A percentile compares a stretch with the other conserved stretches of the same genome.
Conservation (phyloP, 768 basidiomycete genomes). For the Rhodosporidiobolus sp. region DNA sequence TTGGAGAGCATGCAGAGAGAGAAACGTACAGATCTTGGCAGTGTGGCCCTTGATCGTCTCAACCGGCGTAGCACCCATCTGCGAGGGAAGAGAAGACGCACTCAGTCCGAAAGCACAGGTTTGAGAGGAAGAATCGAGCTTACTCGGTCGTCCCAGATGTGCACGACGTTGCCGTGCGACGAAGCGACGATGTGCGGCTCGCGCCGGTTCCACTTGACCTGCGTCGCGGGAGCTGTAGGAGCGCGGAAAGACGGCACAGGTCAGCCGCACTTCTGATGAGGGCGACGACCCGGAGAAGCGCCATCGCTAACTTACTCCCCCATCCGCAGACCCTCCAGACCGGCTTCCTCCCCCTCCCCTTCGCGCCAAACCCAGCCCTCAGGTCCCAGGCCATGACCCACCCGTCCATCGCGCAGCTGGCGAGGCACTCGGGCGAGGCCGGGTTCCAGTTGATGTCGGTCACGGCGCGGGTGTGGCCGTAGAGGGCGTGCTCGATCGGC, state of each 20-base stretch:
- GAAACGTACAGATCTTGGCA: slow-evolving; percentile 24
- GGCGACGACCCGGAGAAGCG: too few species aligned
- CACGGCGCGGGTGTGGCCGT: slow-evolving; percentile 88
- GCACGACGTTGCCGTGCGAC: slow-evolving; percentile 76
- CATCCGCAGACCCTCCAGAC: slow-evolving; percentile 39
- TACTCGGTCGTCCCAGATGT: slow-evolving; percentile 93
- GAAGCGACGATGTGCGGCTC: slow-evolving; percentile 84
- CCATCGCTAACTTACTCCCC: slow-evolving; percentile 44
- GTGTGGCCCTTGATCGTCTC: slow-evolving; percentile 27
- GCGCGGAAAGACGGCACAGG: background rate
- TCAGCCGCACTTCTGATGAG: too few species aligned
- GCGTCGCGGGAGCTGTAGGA: slow-evolving; percentile 71
- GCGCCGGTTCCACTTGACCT: slow-evolving; percentile 94
- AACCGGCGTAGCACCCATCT: slow-evolving; percentile 37
- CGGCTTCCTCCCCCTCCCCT: slow-evolving; percentile 61
- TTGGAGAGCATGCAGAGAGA: background rate
- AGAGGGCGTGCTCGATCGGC: slow-evolving; percentile 77
- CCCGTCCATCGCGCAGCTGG: slow-evolving; percentile 87
- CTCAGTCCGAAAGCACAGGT: accelerated
- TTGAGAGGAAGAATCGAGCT: slow-evolving; percentile 42
- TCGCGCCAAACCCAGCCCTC: slow-evolving; percentile 59
- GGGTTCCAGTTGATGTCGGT: slow-evolving; percentile 99
- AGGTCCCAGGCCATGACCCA: slow-evolving; percentile 96
- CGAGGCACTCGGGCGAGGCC: slow-evolving; percentile 71
- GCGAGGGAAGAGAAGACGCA: background rate